A percentile compares a stretch with the other conserved stretches of the same genome.
Evolutionary conservation across 306 rosid genomes (phyloP).

Genomic region (Argentina anserina): DNA sequence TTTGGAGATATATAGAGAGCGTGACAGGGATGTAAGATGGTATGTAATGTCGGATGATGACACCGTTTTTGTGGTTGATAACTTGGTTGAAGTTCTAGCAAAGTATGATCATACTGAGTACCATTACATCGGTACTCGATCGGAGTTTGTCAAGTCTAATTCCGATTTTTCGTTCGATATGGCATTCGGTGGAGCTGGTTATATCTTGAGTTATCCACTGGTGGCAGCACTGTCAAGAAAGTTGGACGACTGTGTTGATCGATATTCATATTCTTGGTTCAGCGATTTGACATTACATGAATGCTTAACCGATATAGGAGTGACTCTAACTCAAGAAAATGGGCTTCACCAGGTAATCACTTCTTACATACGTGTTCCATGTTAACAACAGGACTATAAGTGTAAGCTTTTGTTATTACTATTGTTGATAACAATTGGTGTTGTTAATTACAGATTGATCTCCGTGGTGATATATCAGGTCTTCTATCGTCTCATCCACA

Average conservation of each 20-base stretch:
- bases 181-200: slow-evolving; percentile 4
- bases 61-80: slow-evolving; percentile 37
- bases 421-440: not conserved
- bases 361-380: too few relatives aligned
- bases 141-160: slow-evolving; percentile 29
- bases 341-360: slow-evolving; percentile 2
- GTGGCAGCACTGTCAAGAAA: not conserved
- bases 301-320: not conserved
- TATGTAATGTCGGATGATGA: slow-evolving; percentile 52
- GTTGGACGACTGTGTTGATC: not conserved
- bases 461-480: slow-evolving; percentile 28
- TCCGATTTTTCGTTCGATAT: not conserved
- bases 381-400: too few relatives aligned
- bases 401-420: not conserved
- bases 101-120: slow-evolving; percentile 36
- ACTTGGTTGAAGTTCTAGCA: slow-evolving; percentile 32
- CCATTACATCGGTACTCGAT: slow-evolving; percentile 39
- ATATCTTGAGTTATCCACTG: not conserved
- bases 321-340: not conserved
- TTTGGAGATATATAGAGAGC: slow-evolving; percentile 31
- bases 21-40: slow-evolving; percentile 42
- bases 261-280: not conserved
- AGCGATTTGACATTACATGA: not conserved
- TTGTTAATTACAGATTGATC: slow-evolving; percentile 35
- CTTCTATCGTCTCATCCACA: slow-evolving; percentile 32